Percentiles rank a stretch among this genome's conserved stretches.
Evolutionary conservation across 306 rosid genomes (phyloP).

Genomic region (Cajanus cajan): DNA sequence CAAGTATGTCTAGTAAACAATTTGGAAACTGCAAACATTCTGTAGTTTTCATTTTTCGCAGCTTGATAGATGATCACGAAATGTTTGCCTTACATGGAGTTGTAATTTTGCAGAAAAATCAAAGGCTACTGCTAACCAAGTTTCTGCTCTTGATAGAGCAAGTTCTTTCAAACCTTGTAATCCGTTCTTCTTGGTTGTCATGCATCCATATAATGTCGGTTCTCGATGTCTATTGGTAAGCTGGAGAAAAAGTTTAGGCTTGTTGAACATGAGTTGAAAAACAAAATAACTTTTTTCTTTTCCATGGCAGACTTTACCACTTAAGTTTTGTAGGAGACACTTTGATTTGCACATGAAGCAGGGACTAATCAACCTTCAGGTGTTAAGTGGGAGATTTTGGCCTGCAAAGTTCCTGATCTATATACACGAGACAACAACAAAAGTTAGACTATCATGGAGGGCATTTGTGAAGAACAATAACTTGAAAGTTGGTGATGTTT

Average conservation of each 20-base stretch:
- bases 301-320: background rate
- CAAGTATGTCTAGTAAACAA: too few species aligned
- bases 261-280: background rate
- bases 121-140: background rate
- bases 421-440: rapidly evolving
- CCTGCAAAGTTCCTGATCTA: background rate
- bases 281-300: background rate
- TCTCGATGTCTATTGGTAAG: background rate
- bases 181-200: constrained; percentile 3
- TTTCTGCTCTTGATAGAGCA: constrained; percentile 22
- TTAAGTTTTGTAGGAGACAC: background rate
- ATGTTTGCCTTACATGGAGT: background rate
- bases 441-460: constrained; percentile 31
- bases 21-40: too few species aligned
- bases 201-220: background rate
- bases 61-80: background rate
- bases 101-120: background rate
- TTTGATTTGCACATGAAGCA: background rate
- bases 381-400: background rate
- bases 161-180: constrained; percentile 14
- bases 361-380: background rate
- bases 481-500: constrained; percentile 25
- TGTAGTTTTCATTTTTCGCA: background rate
- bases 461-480: constrained; percentile 29
- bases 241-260: background rate